Base-by-base conservation (phyloP, 495 filamentous ascomycete genomes). In the Xylaria bambusicola region DNA sequence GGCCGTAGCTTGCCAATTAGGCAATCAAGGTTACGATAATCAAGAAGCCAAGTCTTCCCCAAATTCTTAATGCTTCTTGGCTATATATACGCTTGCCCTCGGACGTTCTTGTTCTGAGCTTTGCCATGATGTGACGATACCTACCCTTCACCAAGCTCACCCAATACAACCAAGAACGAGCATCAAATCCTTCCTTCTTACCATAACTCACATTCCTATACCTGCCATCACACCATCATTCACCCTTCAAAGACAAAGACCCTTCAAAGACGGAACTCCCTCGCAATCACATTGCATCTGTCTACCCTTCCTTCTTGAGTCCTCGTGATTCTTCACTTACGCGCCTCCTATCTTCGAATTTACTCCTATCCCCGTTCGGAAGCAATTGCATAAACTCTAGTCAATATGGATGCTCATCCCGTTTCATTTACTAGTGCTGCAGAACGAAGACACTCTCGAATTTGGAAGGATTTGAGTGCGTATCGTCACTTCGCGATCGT, bases 371-470 rank as follows among this genome's bases (percentile, higher is more conserved):
- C 26, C 44, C 35, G 9, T n/a, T n/a, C n/a, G 13, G 58, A 40
- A 40, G 15, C 38, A 24, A 15, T 7, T 6, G 3, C 7, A 42
- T 15, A 63, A 17, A 51, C 24, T 33, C 7, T 24, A 35, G 27
- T 41, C 56, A 69, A 40, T 31, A 81, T 83, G 80, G 80, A 83
- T 68, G 75, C 80, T 73, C 72, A 77, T 63, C 70, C 74, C 7
- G 72, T 81, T 60, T 79, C 77, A 38, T 71, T 76, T 57, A 76
- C 74, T 42, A 77, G 73, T 69, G 57, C 69, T 33, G 67, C 75
- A 8, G 68, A 65, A 41, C 75, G 73, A 56, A 65, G 58, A 12
- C 64, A 73, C 18, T 81, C 79, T 9, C 74, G 70, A 45, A 74
- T 81, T 47, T 81, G 81, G 63, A 75, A 74, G 59, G 80, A 82